A percentile compares a stretch with the other conserved stretches of the same genome.
phyloP scores from a whole-genome alignment of 2,329 filamentous ascomycete species.

The Thermomyces lanuginosus region DNA sequence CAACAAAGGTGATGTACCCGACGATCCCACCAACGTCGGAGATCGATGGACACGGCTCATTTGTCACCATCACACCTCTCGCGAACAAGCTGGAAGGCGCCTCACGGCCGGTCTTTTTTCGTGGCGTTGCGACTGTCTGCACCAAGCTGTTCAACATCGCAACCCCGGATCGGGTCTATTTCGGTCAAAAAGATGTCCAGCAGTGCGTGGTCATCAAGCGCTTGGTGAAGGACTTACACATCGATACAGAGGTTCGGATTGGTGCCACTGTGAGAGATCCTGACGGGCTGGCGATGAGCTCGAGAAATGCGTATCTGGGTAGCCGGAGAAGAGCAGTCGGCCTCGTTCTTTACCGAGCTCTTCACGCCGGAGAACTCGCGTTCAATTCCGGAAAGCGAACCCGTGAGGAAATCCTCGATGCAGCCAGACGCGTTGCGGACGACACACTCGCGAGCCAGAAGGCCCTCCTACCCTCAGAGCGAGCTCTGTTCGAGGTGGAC shows the following conservation, averaged over 20 bases:
- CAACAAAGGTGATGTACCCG: conserved; percentile 74
- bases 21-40: conserved; percentile 57
- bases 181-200: conserved; percentile 96
- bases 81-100: conserved; percentile 67
- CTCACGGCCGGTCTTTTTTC: conserved; percentile 83
- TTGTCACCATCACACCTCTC: conserved; percentile 79
- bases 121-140: conserved; percentile 89
- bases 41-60: conserved; percentile 63
- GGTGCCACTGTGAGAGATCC: conserved; percentile 57
- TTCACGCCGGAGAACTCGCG: conserved; percentile 52
- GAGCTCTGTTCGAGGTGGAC: conserved; percentile 66
- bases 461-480: conserved; percentile 39
- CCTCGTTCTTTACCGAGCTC: conserved; percentile 51
- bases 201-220: conserved; percentile 80
- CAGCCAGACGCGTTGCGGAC: conserved; percentile 47
- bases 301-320: conserved; percentile 84
- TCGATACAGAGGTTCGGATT: conserved; percentile 59
- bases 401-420: conserved; percentile 53
- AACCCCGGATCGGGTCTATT: conserved; percentile 64
- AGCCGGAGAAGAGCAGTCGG: conserved; percentile 53
- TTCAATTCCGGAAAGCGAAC: conserved; percentile 41
- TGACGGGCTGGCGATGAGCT: conserved; percentile 81
- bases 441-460: conserved; percentile 45
- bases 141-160: conserved; percentile 85
- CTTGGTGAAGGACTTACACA: conserved; percentile 74